Evolutionary conservation across 2,329 filamentous ascomycete genomes (phyloP), one percentile per base, ranked within the genome.

Genomic region (Scedosporium aurantiacum): DNA sequence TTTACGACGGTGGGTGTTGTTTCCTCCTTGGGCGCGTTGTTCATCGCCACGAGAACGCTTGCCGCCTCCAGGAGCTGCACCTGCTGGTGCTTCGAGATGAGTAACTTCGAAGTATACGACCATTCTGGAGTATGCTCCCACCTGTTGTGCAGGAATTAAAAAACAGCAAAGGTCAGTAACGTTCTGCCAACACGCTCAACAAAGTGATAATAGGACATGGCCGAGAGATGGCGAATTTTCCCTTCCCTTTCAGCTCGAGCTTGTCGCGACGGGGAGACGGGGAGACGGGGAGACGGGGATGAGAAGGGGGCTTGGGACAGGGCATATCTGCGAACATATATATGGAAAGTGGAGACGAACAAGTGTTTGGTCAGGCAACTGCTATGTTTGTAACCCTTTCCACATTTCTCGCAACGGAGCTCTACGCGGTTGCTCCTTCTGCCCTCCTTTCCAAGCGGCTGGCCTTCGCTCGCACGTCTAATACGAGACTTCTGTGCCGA

Each of bases 371-470:
- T 95, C 82, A 99, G 86, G 86, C 94, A 99, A 81, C 94, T 97
- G 86, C 92, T 96, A 83, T 99, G 94, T 86, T 99, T 99, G 85
- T 99, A 99, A 78, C 91, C 91, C 83, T 99, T 99, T 76, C 93
- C 93, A 81, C 94, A 99, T 77, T 92, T 93, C 73, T 96, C 91
- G 80, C 94, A 99, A 76, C 89, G 91, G 73, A 99, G 85, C 75
- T 97, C 93, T 70, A 87, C 85, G 70, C 86, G 84, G 77, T 85
- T 89, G 75, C 84, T 83, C 79, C 92, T 92, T 76, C 83, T 82
- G 69, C 93, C 89, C 68, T 88, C 87, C 76, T 94, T 95, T 69
- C 82, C 79, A 65, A 93, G 80, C 68, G 89, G 86, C 67, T 93
- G 90, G 64, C 91, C 92, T 73, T 97, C 93, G 73, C 92, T 97